phyloP scores from a whole-genome alignment of 257 asterid species.

The Solanum arcanum region DNA sequence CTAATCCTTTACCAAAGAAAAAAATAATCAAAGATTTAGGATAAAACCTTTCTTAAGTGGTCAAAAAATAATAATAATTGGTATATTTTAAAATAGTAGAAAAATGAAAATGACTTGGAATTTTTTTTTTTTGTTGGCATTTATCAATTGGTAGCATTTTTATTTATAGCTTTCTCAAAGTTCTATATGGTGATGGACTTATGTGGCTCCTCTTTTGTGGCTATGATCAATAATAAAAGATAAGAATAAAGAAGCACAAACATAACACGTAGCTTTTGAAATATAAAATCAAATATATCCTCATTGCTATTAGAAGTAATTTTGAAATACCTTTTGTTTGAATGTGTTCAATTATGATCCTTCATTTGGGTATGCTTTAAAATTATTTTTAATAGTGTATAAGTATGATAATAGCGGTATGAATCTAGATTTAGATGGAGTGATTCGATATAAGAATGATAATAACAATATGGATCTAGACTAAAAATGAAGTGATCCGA shows the following conservation, averaged over 20 bases:
- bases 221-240: not conserved
- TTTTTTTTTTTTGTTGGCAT: not conserved
- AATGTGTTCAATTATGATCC: not conserved
- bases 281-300: not conserved
- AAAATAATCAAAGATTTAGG: not conserved
- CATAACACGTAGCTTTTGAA: not conserved
- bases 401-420: too few species aligned
- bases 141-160: not conserved
- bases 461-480: too few species aligned
- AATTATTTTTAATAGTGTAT: too few species aligned
- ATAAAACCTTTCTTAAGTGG: not conserved
- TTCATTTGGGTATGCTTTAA: not conserved
- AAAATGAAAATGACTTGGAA: not conserved
- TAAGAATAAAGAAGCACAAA: not conserved
- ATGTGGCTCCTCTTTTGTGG: not conserved
- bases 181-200: not conserved
- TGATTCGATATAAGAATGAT: too few species aligned
- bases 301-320: not conserved
- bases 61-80: not conserved
- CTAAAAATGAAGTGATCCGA: too few species aligned
- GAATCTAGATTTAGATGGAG: too few species aligned
- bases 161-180: not conserved
- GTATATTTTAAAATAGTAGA: not conserved
- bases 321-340: not conserved
- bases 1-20: not conserved